Base-by-base conservation (phyloP, 257 asterid species). In the Nemophila menziesii region DNA sequence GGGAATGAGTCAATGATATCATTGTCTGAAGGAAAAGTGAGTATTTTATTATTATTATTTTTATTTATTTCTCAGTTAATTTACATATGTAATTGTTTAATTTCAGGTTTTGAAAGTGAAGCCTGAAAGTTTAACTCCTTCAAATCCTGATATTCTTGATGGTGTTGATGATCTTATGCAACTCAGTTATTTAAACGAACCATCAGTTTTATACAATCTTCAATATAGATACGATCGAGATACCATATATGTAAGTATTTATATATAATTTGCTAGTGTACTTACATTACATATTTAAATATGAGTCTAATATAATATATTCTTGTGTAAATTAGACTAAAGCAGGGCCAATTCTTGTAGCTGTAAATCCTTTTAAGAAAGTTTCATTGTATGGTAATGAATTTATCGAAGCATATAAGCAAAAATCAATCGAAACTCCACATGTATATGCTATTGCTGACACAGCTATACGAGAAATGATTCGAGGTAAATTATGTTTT, bases 121-220 rank as follows among this genome's bases (percentile, higher is more conserved):
- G 49, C 54, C 78, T 26, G 94, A 78, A 53, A 56, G 66, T 44
- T 67, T 80, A 62, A 48, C 71, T 51, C 89, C 93, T 13, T 92
- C 96, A 42, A 90, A 90, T 81, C 99, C 99, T 44, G 96, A 74
- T 68, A 90, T 90, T 56, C 96, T 90, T 62, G 94, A 79, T 63
- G 96, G 94, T 15, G 96, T 90, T 16, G 96, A 78, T 74, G 96
- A 90, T 58, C 96, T 90, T 45, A 81, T 90, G 96, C 96, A 85
- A 60, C 80, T 90, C 54, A 85, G 94, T 71, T 90, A 85, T 72
- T 64, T 90, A 27, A 90, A 78, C 56, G 99, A 90, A 58, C 96
- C 99, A 43, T 85, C 99, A 41, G 99, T 90, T 37, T 61, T 90
- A 63, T 79, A 68, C 79, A 85, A 90, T 73, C 93, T 90, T 60